These are phyloP conservation scores for Naumovozyma baii DNA, from an alignment of 805 yeast genomes.

Conservation along the genomic window DNA sequence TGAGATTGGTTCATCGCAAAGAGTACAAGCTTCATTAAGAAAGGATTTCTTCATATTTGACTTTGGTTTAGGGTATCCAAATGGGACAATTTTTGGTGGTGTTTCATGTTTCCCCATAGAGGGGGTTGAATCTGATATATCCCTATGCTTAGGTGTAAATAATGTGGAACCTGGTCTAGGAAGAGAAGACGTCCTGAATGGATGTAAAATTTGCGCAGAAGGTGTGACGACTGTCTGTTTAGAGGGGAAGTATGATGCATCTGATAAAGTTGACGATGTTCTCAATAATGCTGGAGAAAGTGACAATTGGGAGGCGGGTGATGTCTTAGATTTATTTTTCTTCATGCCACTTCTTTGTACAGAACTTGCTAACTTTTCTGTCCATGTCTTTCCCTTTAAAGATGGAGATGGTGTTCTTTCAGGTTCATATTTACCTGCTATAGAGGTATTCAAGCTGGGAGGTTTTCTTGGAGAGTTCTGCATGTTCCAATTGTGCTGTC, in stretches of 20 bases:
- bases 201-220: constrained; percentile 6
- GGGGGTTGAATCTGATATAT: not conserved
- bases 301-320: constrained; percentile 4
- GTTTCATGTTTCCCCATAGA: not conserved
- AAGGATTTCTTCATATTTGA: constrained; percentile 19
- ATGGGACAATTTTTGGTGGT: constrained; percentile 12
- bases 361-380: constrained; percentile 15
- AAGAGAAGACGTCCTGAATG: constrained; percentile 22
- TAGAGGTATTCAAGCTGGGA: not conserved
- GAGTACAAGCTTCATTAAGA: constrained; percentile 21
- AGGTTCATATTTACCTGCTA: not conserved
- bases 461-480: not conserved
- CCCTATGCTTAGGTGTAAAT: not conserved
- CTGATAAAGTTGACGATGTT: constrained; percentile 1
- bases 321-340: constrained; percentile 8
- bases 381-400: constrained; percentile 19
- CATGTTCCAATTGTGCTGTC: too few relatives aligned
- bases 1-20: constrained; percentile 45
- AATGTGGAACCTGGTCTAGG: constrained; percentile 19
- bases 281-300: not conserved
- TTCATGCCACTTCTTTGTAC: constrained; percentile 10
- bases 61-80: constrained; percentile 7
- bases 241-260: constrained; percentile 1
- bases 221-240: constrained; percentile 1
- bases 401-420: constrained; percentile 12